Evolutionary conservation across 2,329 filamentous ascomycete genomes (phyloP).

Genomic region (Incumbomyces delicatus): DNA sequence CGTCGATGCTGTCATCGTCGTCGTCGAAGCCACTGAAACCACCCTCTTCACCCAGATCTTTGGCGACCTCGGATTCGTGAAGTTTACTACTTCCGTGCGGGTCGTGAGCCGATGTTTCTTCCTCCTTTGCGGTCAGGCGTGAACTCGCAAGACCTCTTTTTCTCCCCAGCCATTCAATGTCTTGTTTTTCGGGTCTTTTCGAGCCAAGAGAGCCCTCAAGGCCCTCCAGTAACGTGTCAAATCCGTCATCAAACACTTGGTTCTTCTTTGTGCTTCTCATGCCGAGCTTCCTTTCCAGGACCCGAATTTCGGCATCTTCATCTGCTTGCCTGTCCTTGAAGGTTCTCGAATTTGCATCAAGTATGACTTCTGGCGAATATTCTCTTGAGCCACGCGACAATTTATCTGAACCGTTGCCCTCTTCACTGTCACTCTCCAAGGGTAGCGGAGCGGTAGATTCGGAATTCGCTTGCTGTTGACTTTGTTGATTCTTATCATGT

Average conservation of each 20-base stretch:
- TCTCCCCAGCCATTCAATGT: slow-evolving; percentile 47
- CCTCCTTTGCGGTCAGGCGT: background rate
- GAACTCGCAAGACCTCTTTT: slow-evolving; percentile 10
- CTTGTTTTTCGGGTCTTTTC: slow-evolving; percentile 52
- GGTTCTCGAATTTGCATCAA: slow-evolving; percentile 25
- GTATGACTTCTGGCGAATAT: slow-evolving; percentile 17
- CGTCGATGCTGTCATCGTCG: slow-evolving; percentile 22
- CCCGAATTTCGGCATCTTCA: slow-evolving; percentile 82
- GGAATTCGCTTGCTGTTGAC: too few relatives aligned
- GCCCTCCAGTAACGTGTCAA: slow-evolving; percentile 67
- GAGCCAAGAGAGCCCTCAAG: slow-evolving; percentile 45
- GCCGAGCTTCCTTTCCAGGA: slow-evolving; percentile 78
- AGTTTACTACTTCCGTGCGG: slow-evolving; percentile 13
- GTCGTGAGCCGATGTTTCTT: slow-evolving; percentile 18
- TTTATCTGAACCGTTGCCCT: background rate
- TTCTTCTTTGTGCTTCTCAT: slow-evolving; percentile 65
- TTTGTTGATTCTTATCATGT: too few relatives aligned
- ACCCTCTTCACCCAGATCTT: slow-evolving; percentile 3
- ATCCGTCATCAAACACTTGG: slow-evolving; percentile 66
- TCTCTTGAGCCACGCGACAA: slow-evolving; percentile 9
- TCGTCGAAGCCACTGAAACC: slow-evolving; percentile 12
- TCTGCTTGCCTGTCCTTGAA: slow-evolving; percentile 59
- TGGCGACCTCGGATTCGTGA: slow-evolving; percentile 15
- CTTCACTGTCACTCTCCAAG: background rate
- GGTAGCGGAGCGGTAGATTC: too few relatives aligned